Conservation (phyloP, 2,329 filamentous ascomycete species). For the Cercospora janseana region DNA sequence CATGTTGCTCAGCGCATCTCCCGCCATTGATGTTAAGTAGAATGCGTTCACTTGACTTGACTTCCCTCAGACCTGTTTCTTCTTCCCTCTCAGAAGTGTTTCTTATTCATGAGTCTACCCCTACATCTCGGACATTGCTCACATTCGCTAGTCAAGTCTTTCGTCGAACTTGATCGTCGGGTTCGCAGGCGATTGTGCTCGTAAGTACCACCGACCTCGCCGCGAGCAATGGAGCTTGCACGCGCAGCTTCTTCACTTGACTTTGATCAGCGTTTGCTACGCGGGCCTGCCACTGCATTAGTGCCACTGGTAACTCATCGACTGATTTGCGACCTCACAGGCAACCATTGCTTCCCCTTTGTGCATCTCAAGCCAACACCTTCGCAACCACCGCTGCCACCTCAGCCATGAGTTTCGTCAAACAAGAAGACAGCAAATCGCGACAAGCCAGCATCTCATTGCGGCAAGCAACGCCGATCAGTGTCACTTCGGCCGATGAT, state of each 20-base stretch:
- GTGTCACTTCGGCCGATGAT: not conserved
- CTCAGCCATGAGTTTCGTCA: slow-evolving; percentile 1
- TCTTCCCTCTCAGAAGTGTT: not conserved
- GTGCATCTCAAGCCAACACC: not conserved
- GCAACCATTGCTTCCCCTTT: slow-evolving; percentile 1
- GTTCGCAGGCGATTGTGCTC: slow-evolving; percentile 13
- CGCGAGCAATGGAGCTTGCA: not conserved
- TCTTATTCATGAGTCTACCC: slow-evolving; percentile 26
- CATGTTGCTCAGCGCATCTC: not conserved
- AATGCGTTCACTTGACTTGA: not conserved
- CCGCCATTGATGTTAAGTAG: not conserved
- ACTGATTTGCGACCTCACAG: not conserved
- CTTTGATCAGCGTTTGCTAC: not conserved
- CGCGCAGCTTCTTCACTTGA: slow-evolving; percentile 1
- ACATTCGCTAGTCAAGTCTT: slow-evolving; percentile 29
- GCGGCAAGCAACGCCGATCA: not conserved
- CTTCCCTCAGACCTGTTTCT: not conserved
- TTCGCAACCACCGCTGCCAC: not conserved
- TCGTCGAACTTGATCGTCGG: slow-evolving; percentile 23
- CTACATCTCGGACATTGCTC: slow-evolving; percentile 31
- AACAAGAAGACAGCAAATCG: not conserved
- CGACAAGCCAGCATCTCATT: slow-evolving; percentile 4
- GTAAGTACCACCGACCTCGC: not conserved
- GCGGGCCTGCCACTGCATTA: not conserved
- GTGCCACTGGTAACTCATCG: not conserved